Conservation (phyloP, 148 eudicot genomes). For the Rhododendron kiyosumense region DNA sequence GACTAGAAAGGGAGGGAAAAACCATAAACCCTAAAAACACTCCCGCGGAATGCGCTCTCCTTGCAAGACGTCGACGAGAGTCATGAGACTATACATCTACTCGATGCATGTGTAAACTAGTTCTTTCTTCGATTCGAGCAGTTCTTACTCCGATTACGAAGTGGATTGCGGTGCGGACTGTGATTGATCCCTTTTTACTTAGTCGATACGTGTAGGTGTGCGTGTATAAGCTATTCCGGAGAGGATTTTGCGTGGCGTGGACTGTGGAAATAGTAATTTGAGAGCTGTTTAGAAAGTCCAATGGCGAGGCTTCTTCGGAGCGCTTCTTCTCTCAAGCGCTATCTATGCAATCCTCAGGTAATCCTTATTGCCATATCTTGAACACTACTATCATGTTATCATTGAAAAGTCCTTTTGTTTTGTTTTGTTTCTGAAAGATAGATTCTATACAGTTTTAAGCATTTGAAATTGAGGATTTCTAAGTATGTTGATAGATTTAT, state of each 20-base stretch:
- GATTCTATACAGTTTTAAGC: not conserved
- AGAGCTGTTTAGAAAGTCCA: not conserved
- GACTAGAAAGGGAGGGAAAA: conserved; percentile 10
- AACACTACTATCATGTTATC: not conserved
- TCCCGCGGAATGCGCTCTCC: not conserved
- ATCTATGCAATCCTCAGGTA: conserved; percentile 7
- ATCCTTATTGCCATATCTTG: not conserved
- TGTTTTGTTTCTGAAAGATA: not conserved
- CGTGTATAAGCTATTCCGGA: not conserved
- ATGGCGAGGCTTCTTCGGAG: conserved; percentile 37
- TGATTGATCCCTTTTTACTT: not conserved
- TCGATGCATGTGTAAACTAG: not conserved
- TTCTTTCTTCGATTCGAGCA: not conserved
- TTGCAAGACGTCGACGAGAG: not conserved
- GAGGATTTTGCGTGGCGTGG: not conserved
- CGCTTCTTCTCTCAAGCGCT: conserved; percentile 21
- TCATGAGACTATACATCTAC: too few relatives aligned
- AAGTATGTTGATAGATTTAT: not conserved
- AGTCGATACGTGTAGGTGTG: too few relatives aligned
- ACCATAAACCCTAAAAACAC: conserved; percentile 18
- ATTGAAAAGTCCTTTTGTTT: not conserved
- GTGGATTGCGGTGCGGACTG: not conserved
- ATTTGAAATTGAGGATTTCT: not conserved
- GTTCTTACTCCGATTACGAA: not conserved
- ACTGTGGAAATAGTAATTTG: not conserved